Base-by-base conservation (phyloP, 148 eudicot species). In the Chenopodium berlandieri region DNA sequence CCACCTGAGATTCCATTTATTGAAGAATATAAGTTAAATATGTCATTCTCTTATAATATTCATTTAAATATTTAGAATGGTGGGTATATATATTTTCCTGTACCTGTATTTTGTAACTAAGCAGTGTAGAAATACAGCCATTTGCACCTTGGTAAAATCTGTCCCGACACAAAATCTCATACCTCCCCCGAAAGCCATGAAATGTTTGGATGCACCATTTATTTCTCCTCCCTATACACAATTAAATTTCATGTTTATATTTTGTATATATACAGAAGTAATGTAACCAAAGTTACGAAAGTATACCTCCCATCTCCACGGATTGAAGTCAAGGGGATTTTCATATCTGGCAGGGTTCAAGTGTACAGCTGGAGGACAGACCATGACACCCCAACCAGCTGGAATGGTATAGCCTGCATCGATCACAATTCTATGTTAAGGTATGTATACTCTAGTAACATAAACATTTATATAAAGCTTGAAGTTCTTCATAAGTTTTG, bases 361-460 rank as follows among this genome's bases (percentile, higher is more conserved):
- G 87, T 95, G 98, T 54, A 93, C 90, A 54, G 97, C 97, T 76
- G 98, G 97, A 86, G 97, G 97, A 88, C 97, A 93, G 60, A 95
- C 94, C 93, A 95, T 88, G 9, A 95, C 86, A 19, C 93, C 93
- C 98, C 98, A 95, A 82, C 95, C 97, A 76, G 94, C 90, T 85
- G 98, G 98, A 85, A 95, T 95, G 71, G 98, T 95, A 83, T 90
- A 88, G 25, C 87, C 98, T 94, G 84, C 89, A 86, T 44, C 75
- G 78, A 46, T 58, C 80, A 78, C 71, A 19, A 56, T 79, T 66
- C 50, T 64, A 25, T 44, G 65, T 75, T 79, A 40, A 86, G 76
- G 63, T 79, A 74, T 58, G 83, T 78, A 20, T 50, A 76, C 77
- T 47, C 52, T 78, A 75, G 52, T 58, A 62, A 83, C 19, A 23